Evolutionary conservation across 805 yeast genomes (phyloP).

Genomic region (Wickerhamomyces canadensis): DNA sequence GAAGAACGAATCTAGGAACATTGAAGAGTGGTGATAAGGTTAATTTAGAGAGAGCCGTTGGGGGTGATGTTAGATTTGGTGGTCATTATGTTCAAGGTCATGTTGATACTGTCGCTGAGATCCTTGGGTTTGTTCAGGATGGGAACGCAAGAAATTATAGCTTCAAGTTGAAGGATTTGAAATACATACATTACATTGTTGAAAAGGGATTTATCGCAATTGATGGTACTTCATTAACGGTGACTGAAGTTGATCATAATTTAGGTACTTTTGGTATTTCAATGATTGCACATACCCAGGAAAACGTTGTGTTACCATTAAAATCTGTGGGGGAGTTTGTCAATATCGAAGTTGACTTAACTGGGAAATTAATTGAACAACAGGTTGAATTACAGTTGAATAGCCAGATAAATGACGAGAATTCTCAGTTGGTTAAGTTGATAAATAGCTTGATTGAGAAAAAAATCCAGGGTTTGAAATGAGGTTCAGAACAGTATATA

Average conservation of each 20-base stretch:
- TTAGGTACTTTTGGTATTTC: slow-evolving; percentile 65
- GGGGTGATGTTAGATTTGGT: slow-evolving; percentile 77
- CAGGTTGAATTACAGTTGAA: slow-evolving; percentile 62
- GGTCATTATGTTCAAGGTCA: slow-evolving; percentile 99
- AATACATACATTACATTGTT: slow-evolving; percentile 66
- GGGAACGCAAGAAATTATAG: slow-evolving; percentile 75
- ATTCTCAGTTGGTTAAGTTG: slow-evolving; percentile 44
- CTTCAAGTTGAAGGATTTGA: slow-evolving; percentile 61
- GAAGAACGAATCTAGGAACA: slow-evolving; percentile 69
- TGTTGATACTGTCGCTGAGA: slow-evolving; percentile 80
- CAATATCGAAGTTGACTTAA: slow-evolving; percentile 91
- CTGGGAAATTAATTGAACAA: slow-evolving; percentile 87
- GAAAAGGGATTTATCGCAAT: slow-evolving; percentile 92
- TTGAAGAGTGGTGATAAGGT: slow-evolving; percentile 57
- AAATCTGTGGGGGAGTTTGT: slow-evolving; percentile 62
- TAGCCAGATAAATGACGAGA: slow-evolving; percentile 43
- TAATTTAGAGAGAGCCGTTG: slow-evolving; percentile 88
- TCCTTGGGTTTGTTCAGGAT: slow-evolving; percentile 50
- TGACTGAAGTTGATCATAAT: slow-evolving; percentile 67
- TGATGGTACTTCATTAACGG: slow-evolving; percentile 91
- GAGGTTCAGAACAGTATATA: not conserved
- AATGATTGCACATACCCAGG: slow-evolving; percentile 90
- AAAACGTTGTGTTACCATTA: slow-evolving; percentile 64
- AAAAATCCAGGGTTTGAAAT: slow-evolving; percentile 24
- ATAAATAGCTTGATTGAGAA: slow-evolving; percentile 43